These are phyloP conservation scores for Ogataea chonburiensis DNA, from an alignment of 805 yeast species.

Conservation along the genomic window DNA sequence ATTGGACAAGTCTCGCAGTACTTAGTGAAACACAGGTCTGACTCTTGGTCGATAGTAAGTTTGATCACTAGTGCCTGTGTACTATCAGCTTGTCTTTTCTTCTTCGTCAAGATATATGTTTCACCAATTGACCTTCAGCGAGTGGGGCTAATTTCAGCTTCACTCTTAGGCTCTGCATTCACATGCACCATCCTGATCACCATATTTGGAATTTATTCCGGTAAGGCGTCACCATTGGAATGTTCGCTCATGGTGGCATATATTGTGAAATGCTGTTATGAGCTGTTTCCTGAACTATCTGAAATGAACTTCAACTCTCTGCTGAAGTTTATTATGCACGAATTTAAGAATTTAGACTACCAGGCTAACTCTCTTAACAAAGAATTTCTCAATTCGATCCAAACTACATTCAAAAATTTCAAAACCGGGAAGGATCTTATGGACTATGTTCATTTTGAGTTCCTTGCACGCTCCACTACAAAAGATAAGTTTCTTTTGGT, in stretches of 20 bases:
- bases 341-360: slow-evolving; percentile 35
- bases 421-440: slow-evolving; percentile 21
- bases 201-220: slow-evolving; percentile 77
- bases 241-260: slow-evolving; percentile 83
- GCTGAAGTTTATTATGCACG: slow-evolving; percentile 36
- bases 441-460: slow-evolving; percentile 19
- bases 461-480: slow-evolving; percentile 19
- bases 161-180: slow-evolving; percentile 80
- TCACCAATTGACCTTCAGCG: slow-evolving; percentile 62
- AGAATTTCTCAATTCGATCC: slow-evolving; percentile 35
- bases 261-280: slow-evolving; percentile 89
- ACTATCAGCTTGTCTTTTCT: slow-evolving; percentile 73
- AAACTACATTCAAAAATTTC: slow-evolving; percentile 28
- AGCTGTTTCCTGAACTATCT: slow-evolving; percentile 85
- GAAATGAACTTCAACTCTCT: slow-evolving; percentile 38
- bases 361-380: slow-evolving; percentile 31
- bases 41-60: slow-evolving; percentile 74
- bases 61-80: slow-evolving; percentile 71
- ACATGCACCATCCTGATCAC: slow-evolving; percentile 75
- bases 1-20: slow-evolving; percentile 79
- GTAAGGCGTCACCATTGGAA: slow-evolving; percentile 88
- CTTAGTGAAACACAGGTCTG: slow-evolving; percentile 62
- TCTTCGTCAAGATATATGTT: slow-evolving; percentile 78
- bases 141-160: slow-evolving; percentile 70
- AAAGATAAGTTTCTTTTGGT: slow-evolving; percentile 21